Evolutionary conservation across 2,329 filamentous ascomycete species (phyloP), one percentile per base, ranked within the genome.

Genomic region (Cytospora leucostoma): DNA sequence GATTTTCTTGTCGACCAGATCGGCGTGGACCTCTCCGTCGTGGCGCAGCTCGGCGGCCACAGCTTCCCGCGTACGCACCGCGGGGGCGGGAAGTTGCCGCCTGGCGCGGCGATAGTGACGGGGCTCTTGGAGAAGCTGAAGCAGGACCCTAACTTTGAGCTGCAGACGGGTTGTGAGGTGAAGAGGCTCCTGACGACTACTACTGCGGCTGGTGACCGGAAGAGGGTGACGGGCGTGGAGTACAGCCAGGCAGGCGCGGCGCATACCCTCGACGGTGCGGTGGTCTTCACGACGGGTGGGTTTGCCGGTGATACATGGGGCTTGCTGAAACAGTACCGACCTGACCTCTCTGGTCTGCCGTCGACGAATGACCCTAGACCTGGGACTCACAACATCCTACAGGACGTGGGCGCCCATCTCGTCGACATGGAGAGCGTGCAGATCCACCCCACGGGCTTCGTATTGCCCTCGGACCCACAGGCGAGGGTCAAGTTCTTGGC

Each of bases 381-480:
- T 0, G 85, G 83, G 0, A 77, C 83, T 2, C 84, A 87, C 61
- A 70, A 69, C 1, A 67, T 83, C 0, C 73, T 83, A 0, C 68
- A 52, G 50, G 71, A 71, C 1, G 72, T 76, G 0, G 78, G 77
- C 17, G 80, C 79, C 6, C 73, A 73, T 37, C 71, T 82, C 13
- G 74, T 83, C 49, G 81, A 83, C 34, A 83, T 83, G 81, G 78
- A 81, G 51, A 78, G 77, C 63, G 84, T 89, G 2, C 87, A 89
- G 71, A 79, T 89, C 5, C 87, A 89, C 67, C 86, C 87, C 2
- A 88, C 86, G 0, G 84, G 85, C 0, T 89, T 89, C 68, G 76
- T 89, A 7, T 85, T 88, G 66, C 80, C 81, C 0, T 75, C 77
- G 1, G 77, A 79, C 37, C 73, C 76, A 0, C 67, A 67, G 0